These are phyloP conservation scores for Viscum album DNA, from an alignment of 177 flowering plant genomes.

Conservation along the genomic window DNA sequence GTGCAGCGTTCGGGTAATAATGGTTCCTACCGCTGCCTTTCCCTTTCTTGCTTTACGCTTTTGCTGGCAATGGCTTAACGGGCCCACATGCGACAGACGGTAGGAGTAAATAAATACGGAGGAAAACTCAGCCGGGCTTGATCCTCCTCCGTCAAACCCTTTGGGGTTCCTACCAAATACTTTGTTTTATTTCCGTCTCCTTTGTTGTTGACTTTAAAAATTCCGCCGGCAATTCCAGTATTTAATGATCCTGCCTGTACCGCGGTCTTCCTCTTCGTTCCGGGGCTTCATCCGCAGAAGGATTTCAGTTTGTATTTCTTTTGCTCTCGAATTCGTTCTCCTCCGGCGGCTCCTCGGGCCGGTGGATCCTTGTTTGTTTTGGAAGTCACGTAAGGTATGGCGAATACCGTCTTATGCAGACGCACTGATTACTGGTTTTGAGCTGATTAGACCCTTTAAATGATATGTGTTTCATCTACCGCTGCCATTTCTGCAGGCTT, in stretches of 20 bases:
- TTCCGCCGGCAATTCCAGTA: neutral
- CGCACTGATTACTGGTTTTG: neutral
- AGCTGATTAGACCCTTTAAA: neutral
- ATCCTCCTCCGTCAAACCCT: slow-evolving; percentile 4
- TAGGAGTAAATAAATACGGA: neutral
- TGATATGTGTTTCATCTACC: slow-evolving; percentile 17
- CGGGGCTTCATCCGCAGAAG: neutral
- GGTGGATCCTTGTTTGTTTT: neutral
- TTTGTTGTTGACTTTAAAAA: slow-evolving; percentile 3
- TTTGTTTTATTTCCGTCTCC: neutral
- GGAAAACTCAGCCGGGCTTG: neutral
- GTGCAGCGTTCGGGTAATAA: too few relatives aligned
- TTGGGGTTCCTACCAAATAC: neutral
- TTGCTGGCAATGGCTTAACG: neutral
- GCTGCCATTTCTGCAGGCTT: slow-evolving; percentile 15
- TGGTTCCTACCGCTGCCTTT: too few relatives aligned
- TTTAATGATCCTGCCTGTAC: neutral
- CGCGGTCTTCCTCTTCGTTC: too few relatives aligned
- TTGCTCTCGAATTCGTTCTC: neutral
- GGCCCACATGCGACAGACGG: neutral
- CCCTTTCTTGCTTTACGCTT: slow-evolving; percentile 4
- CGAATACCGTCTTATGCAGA: neutral
- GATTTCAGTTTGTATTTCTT: neutral
- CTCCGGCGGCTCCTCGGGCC: neutral
- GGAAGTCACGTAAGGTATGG: neutral